Evolutionary conservation across 1,284 basidiomycete species (phyloP).

Genomic region (Sporisorium scitamineum): DNA sequence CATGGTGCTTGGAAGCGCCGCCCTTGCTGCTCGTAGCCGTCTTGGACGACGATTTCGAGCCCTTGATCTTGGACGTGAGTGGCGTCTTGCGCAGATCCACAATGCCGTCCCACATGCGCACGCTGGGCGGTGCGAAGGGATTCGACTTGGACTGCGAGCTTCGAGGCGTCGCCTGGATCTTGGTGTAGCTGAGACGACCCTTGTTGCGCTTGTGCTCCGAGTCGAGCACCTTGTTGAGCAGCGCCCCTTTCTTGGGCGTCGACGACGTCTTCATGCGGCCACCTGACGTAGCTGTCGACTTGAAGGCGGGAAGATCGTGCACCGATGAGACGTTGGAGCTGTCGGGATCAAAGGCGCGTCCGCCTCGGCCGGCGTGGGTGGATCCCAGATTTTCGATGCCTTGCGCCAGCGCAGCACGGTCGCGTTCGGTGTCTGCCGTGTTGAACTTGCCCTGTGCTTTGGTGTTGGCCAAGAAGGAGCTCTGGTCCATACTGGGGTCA

Average conservation of each 20-base stretch:
- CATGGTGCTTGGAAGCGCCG: slow-evolving; percentile 69
- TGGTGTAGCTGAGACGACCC: slow-evolving; percentile 44
- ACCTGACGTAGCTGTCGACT: slow-evolving; percentile 14
- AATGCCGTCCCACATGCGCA: slow-evolving; percentile 77
- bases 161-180: slow-evolving; percentile 52
- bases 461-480: slow-evolving; percentile 20
- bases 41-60: slow-evolving; percentile 50
- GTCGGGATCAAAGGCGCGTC: slow-evolving; percentile 26
- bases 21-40: slow-evolving; percentile 69
- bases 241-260: slow-evolving; percentile 49
- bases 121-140: slow-evolving; percentile 57
- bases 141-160: slow-evolving; percentile 52
- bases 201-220: slow-evolving; percentile 56
- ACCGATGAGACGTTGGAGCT: slow-evolving; percentile 37
- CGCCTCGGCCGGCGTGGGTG: slow-evolving; percentile 17
- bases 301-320: slow-evolving; percentile 38
- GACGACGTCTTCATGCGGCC: slow-evolving; percentile 48
- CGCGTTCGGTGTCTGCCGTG: slow-evolving; percentile 19
- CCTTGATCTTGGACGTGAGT: slow-evolving; percentile 60
- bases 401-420: slow-evolving; percentile 39
- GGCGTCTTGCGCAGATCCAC: slow-evolving; percentile 79
- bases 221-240: slow-evolving; percentile 57
- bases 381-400: slow-evolving; percentile 38
- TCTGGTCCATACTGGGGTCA: slow-evolving; percentile 33
- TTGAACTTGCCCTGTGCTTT: slow-evolving; percentile 14